A percentile compares a stretch with the other conserved stretches of the same genome.
Evolutionary conservation across 2,329 filamentous ascomycete species (phyloP).

Genomic region (Ascochyta fabae): DNA sequence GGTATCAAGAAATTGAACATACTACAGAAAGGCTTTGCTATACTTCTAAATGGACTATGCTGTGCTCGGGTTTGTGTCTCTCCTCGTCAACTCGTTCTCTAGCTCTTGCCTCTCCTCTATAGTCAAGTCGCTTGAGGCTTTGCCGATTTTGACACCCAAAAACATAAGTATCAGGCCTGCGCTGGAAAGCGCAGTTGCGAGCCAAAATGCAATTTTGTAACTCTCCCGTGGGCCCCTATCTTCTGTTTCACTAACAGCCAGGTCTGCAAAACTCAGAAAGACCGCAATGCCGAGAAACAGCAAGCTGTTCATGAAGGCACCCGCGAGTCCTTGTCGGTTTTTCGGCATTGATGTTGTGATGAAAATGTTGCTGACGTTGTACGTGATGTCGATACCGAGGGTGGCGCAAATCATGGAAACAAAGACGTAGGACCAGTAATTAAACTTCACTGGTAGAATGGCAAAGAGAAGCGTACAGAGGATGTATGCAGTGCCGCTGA

Average conservation of each 20-base stretch:
- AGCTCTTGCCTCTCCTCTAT: slow-evolving; percentile 41
- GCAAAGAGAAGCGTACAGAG: slow-evolving; percentile 44
- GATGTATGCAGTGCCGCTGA: slow-evolving; percentile 42
- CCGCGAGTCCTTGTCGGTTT: slow-evolving; percentile 44
- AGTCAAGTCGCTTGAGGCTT: slow-evolving; percentile 45
- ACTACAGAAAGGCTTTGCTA: neutral
- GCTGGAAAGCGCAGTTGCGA: slow-evolving; percentile 39
- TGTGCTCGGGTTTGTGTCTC: slow-evolving; percentile 18
- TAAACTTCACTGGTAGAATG: slow-evolving; percentile 40
- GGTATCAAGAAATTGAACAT: slow-evolving; percentile 1
- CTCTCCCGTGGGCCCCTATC: slow-evolving; percentile 37
- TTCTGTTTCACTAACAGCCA: slow-evolving; percentile 44
- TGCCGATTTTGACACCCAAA: slow-evolving; percentile 47
- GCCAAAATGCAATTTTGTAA: slow-evolving; percentile 49
- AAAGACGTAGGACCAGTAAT: slow-evolving; percentile 49
- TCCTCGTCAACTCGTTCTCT: slow-evolving; percentile 37
- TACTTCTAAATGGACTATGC: neutral
- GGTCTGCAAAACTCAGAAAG: slow-evolving; percentile 45
- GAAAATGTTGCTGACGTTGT: slow-evolving; percentile 49
- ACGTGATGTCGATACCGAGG: slow-evolving; percentile 47
- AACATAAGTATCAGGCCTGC: slow-evolving; percentile 45
- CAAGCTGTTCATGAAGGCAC: slow-evolving; percentile 46
- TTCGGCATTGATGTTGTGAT: slow-evolving; percentile 46
- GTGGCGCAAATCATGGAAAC: slow-evolving; percentile 54
- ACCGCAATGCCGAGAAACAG: slow-evolving; percentile 48